Evolutionary conservation across 2,329 filamentous ascomycete species (phyloP).

Genomic region (Thelonectria blattea): DNA sequence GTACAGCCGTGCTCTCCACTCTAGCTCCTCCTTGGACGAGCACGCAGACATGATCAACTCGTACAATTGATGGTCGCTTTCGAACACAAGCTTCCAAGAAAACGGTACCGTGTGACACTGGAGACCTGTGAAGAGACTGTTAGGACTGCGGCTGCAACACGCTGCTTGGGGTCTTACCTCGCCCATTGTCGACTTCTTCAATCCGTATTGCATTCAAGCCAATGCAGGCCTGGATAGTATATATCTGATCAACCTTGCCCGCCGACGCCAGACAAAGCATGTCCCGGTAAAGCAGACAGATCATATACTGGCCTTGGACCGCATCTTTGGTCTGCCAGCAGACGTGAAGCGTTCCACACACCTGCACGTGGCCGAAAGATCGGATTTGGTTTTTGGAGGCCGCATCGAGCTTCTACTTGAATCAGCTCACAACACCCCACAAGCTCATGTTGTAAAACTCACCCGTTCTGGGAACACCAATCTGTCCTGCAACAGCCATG

Average conservation of each 20-base stretch:
- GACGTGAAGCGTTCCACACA: constrained; percentile 84
- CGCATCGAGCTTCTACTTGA: constrained; percentile 53
- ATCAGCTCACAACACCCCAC: not conserved
- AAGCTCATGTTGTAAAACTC: constrained; percentile 34
- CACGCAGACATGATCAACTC: constrained; percentile 90
- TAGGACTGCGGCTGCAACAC: not conserved
- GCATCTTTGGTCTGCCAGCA: constrained; percentile 77
- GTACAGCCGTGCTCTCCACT: constrained; percentile 76
- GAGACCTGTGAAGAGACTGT: constrained; percentile 63
- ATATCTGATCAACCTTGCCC: constrained; percentile 67
- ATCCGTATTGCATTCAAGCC: constrained; percentile 68
- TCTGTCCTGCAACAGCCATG: constrained; percentile 83
- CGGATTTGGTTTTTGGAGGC: constrained; percentile 71
- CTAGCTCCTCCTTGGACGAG: constrained; percentile 76
- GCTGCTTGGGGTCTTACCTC: constrained; percentile 57
- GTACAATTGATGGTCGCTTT: constrained; percentile 75
- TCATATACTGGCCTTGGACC: constrained; percentile 80
- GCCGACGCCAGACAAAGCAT: constrained; percentile 78
- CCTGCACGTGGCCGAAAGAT: constrained; percentile 76
- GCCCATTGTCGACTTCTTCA: constrained; percentile 76
- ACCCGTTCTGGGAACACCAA: constrained; percentile 77
- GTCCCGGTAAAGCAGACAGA: constrained; percentile 82
- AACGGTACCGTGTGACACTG: constrained; percentile 86
- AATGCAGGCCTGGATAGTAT: constrained; percentile 78
- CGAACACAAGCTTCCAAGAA: constrained; percentile 92